Evolutionary conservation across 2,329 filamentous ascomycete genomes (phyloP), one percentile per base, ranked within the genome.

Genomic region (Pestalotiopsis sp.): DNA sequence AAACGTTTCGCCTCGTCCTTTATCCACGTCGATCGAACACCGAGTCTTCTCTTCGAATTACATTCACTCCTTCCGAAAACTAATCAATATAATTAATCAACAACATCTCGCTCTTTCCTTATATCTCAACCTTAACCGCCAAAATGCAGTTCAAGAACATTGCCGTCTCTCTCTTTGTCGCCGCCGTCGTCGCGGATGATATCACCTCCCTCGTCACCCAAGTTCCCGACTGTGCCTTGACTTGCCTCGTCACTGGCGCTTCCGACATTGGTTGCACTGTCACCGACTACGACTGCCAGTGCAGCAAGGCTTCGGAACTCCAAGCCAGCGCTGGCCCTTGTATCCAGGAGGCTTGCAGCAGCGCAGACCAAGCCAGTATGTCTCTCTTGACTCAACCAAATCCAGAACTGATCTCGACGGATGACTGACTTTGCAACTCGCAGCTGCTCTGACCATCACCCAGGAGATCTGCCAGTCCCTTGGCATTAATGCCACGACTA

Each of bases 211-310:
- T 75, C 40, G 67, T 71, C 35, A 39, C 68, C 30, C 66, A 70
- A 48, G 74, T 81, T 6, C 80, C 80, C 26, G 30, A 69, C 11
- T 82, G 80, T 70, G 76, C 80, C 5, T 66, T 78, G 65, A 60
- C 66, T 4, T 82, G 80, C 71, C 74, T 82, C 67, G 67, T 73
- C 52, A 60, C 71, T 3, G 75, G 70, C 14, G 73, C 74, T 17
- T 61, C 68, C n/a, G 39, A 72, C 56, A 71, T 77, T 58, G 72
- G 73, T 68, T 82, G 79, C 72, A 52, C 40, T 0, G 24, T 75
- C 64, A 68, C 69, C 52, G 78, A 82, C 70, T 71, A 77, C 26
- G 66, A 67, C 3, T 82, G 80, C 73, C 75, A 75, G 66, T 82
- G 80, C 71, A 58, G 40, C 60, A 76, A 79, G 57, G 68, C 78